phyloP scores from a whole-genome alignment of 2,329 filamentous ascomycete genomes.

The Pseudodiploospora longispora region DNA sequence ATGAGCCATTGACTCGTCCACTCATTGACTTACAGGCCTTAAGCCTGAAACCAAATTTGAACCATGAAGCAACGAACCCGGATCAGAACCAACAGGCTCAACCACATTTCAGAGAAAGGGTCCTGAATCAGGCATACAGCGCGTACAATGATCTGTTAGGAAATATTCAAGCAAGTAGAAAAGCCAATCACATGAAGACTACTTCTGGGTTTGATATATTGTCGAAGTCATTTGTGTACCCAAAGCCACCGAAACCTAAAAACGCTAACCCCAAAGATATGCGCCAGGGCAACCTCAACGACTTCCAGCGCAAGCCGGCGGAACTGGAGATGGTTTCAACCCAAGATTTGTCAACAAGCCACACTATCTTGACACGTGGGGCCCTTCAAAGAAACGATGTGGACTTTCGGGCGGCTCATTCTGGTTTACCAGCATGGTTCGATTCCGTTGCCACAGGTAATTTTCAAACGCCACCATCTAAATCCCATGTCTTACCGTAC shows the following conservation, averaged over 20 bases:
- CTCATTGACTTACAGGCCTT: background rate
- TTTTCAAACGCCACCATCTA: no score
- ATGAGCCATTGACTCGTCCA: background rate
- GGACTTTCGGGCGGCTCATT: no score
- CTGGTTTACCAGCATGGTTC: no score
- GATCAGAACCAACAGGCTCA: constrained; percentile 7
- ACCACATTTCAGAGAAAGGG: constrained; percentile 56
- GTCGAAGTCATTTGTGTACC: constrained; percentile 46
- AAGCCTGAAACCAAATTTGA: background rate
- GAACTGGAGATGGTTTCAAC: background rate
- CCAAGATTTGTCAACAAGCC: no score
- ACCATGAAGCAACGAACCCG: background rate
- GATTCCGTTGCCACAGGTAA: no score
- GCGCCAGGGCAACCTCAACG: background rate
- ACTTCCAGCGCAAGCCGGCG: background rate
- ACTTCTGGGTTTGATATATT: constrained; percentile 29
- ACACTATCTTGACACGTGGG: no score
- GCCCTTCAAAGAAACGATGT: no score
- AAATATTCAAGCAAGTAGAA: constrained; percentile 54
- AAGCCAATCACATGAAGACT: constrained; percentile 31
- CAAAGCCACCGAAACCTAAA: constrained; percentile 37
- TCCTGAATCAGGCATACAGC: constrained; percentile 60
- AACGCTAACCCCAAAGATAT: background rate
- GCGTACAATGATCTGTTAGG: constrained; percentile 64
- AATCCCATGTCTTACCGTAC: constrained; percentile 4